phyloP scores from a whole-genome alignment of 148 eudicot genomes.

The Persicaria tinctoria region DNA sequence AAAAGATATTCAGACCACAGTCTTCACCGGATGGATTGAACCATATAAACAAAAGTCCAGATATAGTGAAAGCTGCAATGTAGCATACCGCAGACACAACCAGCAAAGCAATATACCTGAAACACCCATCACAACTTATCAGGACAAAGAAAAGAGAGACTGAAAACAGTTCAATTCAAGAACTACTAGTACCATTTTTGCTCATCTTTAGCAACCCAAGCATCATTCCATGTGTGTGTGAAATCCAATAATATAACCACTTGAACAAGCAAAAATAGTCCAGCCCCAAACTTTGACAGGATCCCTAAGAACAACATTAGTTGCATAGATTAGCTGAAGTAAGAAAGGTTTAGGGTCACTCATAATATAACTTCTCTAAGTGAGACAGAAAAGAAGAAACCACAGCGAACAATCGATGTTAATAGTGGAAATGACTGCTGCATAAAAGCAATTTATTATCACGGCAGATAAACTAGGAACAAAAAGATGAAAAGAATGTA shows the following conservation, averaged over 20 bases:
- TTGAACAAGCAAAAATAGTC: constrained; percentile 88
- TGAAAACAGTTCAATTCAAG: constrained; percentile 8
- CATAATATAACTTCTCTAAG: background rate
- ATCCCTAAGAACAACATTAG: constrained; percentile 39
- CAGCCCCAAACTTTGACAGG: constrained; percentile 91
- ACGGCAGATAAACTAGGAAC: background rate
- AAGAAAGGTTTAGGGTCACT: background rate
- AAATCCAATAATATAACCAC: constrained; percentile 86
- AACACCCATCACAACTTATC: constrained; percentile 13
- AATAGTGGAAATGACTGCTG: background rate
- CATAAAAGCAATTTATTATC: background rate
- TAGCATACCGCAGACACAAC: constrained; percentile 71
- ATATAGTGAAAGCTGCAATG: constrained; percentile 58
- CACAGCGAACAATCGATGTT: background rate
- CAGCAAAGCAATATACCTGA: constrained; percentile 90
- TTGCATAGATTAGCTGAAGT: background rate
- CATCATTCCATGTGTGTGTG: constrained; percentile 92
- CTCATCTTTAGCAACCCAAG: constrained; percentile 99
- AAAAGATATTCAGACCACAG: constrained; percentile 89
- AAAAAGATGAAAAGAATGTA: background rate
- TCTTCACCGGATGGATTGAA: constrained; percentile 95
- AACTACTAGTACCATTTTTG: constrained; percentile 64
- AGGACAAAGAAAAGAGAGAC: constrained; percentile 8
- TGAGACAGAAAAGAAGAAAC: background rate
- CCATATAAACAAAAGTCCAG: constrained; percentile 87